A percentile compares a stretch with the other conserved stretches of the same genome.
Evolutionary conservation across 1,139 yeast genomes (phyloP).

Genomic region (Nakaseomyces nivariensis): DNA sequence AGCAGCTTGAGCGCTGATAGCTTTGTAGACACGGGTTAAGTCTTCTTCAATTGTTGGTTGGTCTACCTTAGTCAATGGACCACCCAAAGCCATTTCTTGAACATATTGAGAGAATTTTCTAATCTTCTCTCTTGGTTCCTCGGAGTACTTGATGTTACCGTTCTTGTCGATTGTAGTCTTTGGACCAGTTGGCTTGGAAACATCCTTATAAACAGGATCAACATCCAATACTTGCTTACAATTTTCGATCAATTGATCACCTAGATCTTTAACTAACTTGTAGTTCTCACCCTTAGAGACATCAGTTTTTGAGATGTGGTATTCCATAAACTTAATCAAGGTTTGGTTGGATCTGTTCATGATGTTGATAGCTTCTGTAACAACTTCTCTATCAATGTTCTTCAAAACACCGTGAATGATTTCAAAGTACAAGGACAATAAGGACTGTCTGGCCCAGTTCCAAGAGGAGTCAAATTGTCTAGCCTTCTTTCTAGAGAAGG

Average conservation of each 20-base stretch:
- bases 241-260: slow-evolving; percentile 89
- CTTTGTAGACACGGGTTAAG: slow-evolving; percentile 73
- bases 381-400: slow-evolving; percentile 90
- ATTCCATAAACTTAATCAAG: slow-evolving; percentile 91
- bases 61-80: slow-evolving; percentile 56
- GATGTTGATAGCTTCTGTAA: slow-evolving; percentile 89
- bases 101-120: slow-evolving; percentile 95
- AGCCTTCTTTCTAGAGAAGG: slow-evolving; percentile 85
- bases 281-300: slow-evolving; percentile 81
- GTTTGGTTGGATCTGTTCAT: slow-evolving; percentile 97
- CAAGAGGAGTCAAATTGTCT: slow-evolving; percentile 95
- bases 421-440: slow-evolving; percentile 86
- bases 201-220: slow-evolving; percentile 92
- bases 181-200: slow-evolving; percentile 90
- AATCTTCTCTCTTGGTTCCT: slow-evolving; percentile 79
- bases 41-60: slow-evolving; percentile 76
- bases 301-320: slow-evolving; percentile 90
- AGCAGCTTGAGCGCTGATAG: slow-evolving; percentile 56
- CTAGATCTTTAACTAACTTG: slow-evolving; percentile 78
- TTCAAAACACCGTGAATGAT: slow-evolving; percentile 84
- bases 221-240: slow-evolving; percentile 76
- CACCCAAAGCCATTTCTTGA: slow-evolving; percentile 94
- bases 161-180: slow-evolving; percentile 77
- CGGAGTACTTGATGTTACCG: slow-evolving; percentile 79
- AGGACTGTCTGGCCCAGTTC: slow-evolving; percentile 99